A percentile compares a stretch with the other conserved stretches of the same genome.
phyloP scores from a whole-genome alignment of 306 rosid species.

The Castanea crenata region DNA sequence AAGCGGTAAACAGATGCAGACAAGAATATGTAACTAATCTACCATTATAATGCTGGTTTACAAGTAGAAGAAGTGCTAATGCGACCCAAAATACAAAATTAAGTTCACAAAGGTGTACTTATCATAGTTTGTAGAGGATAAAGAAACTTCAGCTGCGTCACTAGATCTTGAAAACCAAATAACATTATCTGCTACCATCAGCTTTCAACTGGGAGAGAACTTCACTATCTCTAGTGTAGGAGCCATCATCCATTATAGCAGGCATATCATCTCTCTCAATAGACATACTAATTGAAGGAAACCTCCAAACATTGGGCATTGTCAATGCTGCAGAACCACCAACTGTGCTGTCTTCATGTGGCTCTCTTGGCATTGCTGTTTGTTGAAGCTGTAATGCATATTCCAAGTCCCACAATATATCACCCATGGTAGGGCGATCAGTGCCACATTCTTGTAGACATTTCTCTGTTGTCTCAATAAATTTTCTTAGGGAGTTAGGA shows the following conservation, averaged over 20 bases:
- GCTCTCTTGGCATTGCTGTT: slow-evolving; percentile 25
- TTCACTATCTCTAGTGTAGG: background rate
- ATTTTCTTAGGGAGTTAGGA: slow-evolving; percentile 48
- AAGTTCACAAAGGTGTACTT: background rate
- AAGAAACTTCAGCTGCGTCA: background rate
- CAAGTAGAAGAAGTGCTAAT: background rate
- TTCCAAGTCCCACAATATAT: slow-evolving; percentile 61
- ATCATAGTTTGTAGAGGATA: background rate
- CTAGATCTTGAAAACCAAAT: background rate
- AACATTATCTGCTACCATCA: slow-evolving; percentile 24
- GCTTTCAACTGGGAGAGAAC: slow-evolving; percentile 35
- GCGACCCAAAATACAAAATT: background rate
- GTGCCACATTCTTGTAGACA: slow-evolving; percentile 39
- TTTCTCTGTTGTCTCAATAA: slow-evolving; percentile 37
- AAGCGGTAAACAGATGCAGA: too few species aligned
- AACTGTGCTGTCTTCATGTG: slow-evolving; percentile 39
- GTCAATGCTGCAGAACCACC: slow-evolving; percentile 23
- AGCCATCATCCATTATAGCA: background rate
- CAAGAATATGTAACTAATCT: too few species aligned
- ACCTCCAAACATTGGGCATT: slow-evolving; percentile 10
- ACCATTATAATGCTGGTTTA: background rate
- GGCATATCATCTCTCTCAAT: slow-evolving; percentile 12
- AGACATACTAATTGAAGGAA: slow-evolving; percentile 27
- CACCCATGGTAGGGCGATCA: slow-evolving; percentile 51
- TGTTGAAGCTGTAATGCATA: slow-evolving; percentile 55